Evolutionary conservation across 768 basidiomycete genomes (phyloP).

Genomic region (Mycena polygramma): DNA sequence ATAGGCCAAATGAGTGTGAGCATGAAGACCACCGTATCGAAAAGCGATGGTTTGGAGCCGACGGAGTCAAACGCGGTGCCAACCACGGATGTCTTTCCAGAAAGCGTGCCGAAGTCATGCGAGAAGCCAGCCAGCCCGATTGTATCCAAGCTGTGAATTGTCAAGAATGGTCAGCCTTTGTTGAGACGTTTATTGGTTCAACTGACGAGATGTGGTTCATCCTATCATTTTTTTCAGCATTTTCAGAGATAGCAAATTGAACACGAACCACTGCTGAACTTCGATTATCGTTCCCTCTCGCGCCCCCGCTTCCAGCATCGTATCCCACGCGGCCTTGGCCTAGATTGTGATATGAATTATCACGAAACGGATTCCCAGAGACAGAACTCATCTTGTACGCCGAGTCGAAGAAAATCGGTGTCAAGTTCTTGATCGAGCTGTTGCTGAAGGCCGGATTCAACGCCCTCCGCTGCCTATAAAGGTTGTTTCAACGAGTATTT

Average conservation of each 20-base stretch:
- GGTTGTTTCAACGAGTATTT: neutral
- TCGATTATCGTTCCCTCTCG: slow-evolving; percentile 21
- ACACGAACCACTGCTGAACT: slow-evolving; percentile 24
- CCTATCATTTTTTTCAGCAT: neutral
- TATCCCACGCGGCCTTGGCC: slow-evolving; percentile 25
- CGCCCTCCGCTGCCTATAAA: slow-evolving; percentile 15
- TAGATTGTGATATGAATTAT: neutral
- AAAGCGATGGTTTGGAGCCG: slow-evolving; percentile 6
- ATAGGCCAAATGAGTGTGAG: neutral
- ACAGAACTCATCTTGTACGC: slow-evolving; percentile 13
- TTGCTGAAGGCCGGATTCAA: slow-evolving; percentile 22
- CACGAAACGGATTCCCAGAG: neutral
- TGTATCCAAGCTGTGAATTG: slow-evolving; percentile 12
- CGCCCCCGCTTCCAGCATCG: neutral
- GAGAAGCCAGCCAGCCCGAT: slow-evolving; percentile 26
- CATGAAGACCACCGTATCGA: slow-evolving; percentile 3
- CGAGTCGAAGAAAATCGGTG: slow-evolving; percentile 24
- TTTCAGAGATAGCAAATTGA: neutral
- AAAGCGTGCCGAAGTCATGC: slow-evolving; percentile 18
- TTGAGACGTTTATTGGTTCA: neutral
- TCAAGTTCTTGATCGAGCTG: slow-evolving; percentile 10
- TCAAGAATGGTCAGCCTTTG: neutral
- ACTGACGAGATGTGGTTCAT: slow-evolving; percentile 31
- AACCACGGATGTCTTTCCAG: slow-evolving; percentile 4
- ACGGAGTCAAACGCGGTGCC: slow-evolving; percentile 1